Conservation (phyloP, 23 red algal genomes). For the Rhodosorus marinus region DNA sequence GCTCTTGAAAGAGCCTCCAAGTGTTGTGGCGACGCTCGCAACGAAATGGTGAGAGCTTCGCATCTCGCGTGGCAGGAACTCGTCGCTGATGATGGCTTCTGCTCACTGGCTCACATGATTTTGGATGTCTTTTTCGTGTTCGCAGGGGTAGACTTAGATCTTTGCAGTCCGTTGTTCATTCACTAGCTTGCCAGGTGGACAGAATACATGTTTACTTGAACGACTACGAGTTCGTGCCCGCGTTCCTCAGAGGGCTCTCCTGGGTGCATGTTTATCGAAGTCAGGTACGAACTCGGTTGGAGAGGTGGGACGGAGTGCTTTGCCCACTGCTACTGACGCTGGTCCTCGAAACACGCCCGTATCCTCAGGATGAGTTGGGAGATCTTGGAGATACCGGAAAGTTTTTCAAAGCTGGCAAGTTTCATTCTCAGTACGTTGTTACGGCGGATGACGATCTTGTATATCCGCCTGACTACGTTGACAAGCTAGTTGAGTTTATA, state of each 20-base stretch:
- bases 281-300: too few relatives aligned
- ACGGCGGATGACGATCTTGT: constrained; percentile 62
- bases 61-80: too few relatives aligned
- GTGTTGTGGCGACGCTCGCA: constrained; percentile 33
- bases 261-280: constrained; percentile 8
- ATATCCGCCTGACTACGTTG: constrained; percentile 39
- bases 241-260: constrained; percentile 9
- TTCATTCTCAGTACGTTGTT: constrained; percentile 15
- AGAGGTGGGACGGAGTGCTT: too few relatives aligned
- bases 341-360: too few relatives aligned
- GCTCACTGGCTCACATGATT: too few relatives aligned
- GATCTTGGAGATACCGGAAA: constrained; percentile 67
- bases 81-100: too few relatives aligned
- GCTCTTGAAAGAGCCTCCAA: constrained; percentile 7
- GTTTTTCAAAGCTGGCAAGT: constrained; percentile 25
- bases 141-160: constrained; percentile 7
- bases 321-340: too few relatives aligned
- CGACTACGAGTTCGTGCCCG: constrained; percentile 36
- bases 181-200: constrained; percentile 34
- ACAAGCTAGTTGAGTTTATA: constrained; percentile 3
- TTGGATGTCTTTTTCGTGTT: too few relatives aligned
- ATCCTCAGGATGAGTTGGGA: background rate
- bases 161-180: constrained; percentile 24
- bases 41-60: too few relatives aligned
- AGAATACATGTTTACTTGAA: constrained; percentile 51